Evolutionary conservation across 1,284 basidiomycete genomes (phyloP).

Genomic region (Cryptococcus sp.): DNA sequence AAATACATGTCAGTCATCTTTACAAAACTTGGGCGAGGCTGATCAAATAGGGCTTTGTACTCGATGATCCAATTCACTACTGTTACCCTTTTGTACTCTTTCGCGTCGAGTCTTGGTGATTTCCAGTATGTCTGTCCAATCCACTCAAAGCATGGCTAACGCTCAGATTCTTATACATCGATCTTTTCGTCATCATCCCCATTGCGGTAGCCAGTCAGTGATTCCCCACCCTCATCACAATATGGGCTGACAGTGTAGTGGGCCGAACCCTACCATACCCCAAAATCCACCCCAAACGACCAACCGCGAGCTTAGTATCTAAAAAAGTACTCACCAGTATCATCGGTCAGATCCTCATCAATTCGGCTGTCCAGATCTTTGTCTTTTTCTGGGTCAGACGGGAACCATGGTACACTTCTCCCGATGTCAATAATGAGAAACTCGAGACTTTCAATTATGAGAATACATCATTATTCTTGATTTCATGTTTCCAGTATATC

Average conservation of each 20-base stretch:
- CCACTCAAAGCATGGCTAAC: not conserved
- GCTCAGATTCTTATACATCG: slow-evolving; percentile 75
- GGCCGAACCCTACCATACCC: slow-evolving; percentile 87
- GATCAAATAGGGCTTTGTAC: slow-evolving; percentile 44
- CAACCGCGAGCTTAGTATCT: slow-evolving; percentile 93
- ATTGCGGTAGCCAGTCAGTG: slow-evolving; percentile 86
- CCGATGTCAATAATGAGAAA: slow-evolving; percentile 63
- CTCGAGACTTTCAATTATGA: slow-evolving; percentile 89
- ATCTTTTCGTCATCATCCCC: slow-evolving; percentile 95
- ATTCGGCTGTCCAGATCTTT: slow-evolving; percentile 76
- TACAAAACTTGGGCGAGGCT: slow-evolving; percentile 55
- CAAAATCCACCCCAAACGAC: slow-evolving; percentile 80
- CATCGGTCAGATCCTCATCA: slow-evolving; percentile 87
- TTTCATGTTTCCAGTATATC: slow-evolving; percentile 98
- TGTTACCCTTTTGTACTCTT: slow-evolving; percentile 83
- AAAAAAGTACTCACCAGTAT: slow-evolving; percentile 93
- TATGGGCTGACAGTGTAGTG: slow-evolving; percentile 56
- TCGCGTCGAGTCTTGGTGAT: slow-evolving; percentile 93
- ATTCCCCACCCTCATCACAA: not conserved
- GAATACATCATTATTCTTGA: slow-evolving; percentile 86
- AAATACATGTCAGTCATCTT: slow-evolving; percentile 79
- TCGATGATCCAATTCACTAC: slow-evolving; percentile 56
- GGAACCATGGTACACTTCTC: slow-evolving; percentile 74
- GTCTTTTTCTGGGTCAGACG: slow-evolving; percentile 81
- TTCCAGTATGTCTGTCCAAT: slow-evolving; percentile 62